phyloP scores from a whole-genome alignment of 805 yeast species.

The Wickerhamiella bombiphila region DNA sequence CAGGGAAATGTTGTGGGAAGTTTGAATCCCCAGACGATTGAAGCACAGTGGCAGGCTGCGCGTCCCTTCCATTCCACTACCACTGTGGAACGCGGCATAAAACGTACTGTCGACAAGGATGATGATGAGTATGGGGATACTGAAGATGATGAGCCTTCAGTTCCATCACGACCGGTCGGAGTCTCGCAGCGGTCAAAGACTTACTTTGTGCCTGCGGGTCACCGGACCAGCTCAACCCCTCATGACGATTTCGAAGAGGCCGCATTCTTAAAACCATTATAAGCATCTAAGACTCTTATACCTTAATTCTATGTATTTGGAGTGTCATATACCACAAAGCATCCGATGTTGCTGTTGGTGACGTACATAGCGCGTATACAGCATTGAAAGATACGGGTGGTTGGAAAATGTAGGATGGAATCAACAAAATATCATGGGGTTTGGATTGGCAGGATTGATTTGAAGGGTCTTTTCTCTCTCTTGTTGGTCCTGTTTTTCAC shows the following conservation, averaged over 20 bases:
- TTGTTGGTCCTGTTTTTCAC: too few relatives aligned
- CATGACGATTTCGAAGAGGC: conserved; percentile 21
- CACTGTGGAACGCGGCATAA: conserved; percentile 4
- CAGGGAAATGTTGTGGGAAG: conserved; percentile 18
- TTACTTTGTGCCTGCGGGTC: conserved; percentile 9
- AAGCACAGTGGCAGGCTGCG: conserved; percentile 2
- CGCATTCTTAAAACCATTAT: conserved; percentile 15
- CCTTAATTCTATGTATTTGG: too few relatives aligned
- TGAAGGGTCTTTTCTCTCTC: too few relatives aligned
- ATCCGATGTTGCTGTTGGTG: too few relatives aligned
- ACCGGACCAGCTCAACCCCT: conserved; percentile 6
- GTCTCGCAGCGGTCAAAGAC: conserved; percentile 4
- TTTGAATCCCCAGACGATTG: conserved; percentile 8
- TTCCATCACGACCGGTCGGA: background rate
- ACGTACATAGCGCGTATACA: too few relatives aligned
- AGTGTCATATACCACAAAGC: too few relatives aligned
- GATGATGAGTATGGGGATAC: conserved; percentile 19
- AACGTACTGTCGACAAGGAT: conserved; percentile 5
- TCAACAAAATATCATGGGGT: too few relatives aligned
- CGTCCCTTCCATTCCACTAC: conserved; percentile 6
- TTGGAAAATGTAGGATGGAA: too few relatives aligned
- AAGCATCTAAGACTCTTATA: too few relatives aligned
- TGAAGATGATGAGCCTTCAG: conserved; percentile 13
- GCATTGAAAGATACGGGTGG: too few relatives aligned
- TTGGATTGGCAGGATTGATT: too few relatives aligned